These are phyloP conservation scores for Dujonia santamariae DNA, from an alignment of 1,139 yeast genomes.

Conservation along the genomic window DNA sequence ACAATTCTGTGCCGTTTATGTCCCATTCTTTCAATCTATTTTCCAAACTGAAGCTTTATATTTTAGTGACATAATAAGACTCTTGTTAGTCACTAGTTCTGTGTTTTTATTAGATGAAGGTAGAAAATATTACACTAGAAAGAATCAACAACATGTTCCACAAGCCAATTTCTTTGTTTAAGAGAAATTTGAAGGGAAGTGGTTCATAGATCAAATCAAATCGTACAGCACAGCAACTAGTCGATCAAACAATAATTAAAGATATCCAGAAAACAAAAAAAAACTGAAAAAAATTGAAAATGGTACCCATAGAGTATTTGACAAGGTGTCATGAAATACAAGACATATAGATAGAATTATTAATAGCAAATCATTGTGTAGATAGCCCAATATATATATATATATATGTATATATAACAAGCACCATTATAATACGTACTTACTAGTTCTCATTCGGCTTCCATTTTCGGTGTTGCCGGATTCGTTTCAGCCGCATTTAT, in stretches of 20 bases:
- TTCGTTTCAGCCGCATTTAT: no score
- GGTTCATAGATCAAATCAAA: not conserved
- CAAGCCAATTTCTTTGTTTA: conserved; percentile 3
- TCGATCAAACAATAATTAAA: not conserved
- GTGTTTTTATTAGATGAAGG: conserved; percentile 85
- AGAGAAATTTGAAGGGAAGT: not conserved
- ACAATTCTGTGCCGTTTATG: conserved; percentile 89
- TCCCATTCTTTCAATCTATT: conserved; percentile 85
- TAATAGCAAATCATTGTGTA: no score
- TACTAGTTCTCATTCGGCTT: no score
- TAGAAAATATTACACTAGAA: conserved; percentile 48
- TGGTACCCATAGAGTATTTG: no score
- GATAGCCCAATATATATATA: no score
- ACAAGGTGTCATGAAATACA: no score
- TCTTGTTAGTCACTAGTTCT: conserved; percentile 64
- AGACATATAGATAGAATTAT: no score
- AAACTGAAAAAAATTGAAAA: not conserved
- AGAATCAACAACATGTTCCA: conserved; percentile 8
- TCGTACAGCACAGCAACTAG: no score
- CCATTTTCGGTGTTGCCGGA: no score
- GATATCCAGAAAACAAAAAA: not conserved
- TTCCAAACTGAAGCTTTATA: conserved; percentile 92
- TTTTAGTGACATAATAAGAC: conserved; percentile 61
- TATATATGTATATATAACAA: no score
- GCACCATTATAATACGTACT: no score